Base-by-base conservation (phyloP, 2,329 filamentous ascomycete genomes). In the Xylariaceae sp. region DNA sequence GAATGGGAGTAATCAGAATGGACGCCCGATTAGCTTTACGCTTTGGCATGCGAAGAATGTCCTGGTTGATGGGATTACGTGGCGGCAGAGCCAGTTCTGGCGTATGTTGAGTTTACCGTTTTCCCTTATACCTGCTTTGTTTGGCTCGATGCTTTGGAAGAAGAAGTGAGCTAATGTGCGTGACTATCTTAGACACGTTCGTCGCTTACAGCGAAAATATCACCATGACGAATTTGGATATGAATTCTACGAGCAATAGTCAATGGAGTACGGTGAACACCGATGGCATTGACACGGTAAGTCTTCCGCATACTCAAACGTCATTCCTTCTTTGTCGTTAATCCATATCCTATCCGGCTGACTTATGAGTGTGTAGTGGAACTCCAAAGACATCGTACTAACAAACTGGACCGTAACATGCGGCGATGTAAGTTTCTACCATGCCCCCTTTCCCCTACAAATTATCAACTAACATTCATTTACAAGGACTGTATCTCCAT, bases 141-240 rank as follows among this genome's bases (percentile, higher is more conserved):
- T 28, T 4, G 22, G 7, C 22, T 28, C 22, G 22, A 7, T 28
- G 22, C 7, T 7, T 48, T 42, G 12, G 38, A 28, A 3, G 14
- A 6, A 9, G 19, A 31, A 11, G 1, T 16, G 11, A 38, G 22
- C 50, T 53, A 33, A 53, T 40, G 9, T 17, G 19, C 2, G 9
- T n/a, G n/a, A n/a, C n/a, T n/a, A 6, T 14, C 19, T 1, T 46
- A 64, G 62, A 66, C 31, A 66, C 63, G 5, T 66, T 66, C 54
- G 55, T 66, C n/a, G 74, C 74, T 16, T 66, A 78, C 52, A 75
- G 71, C 40, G 67, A 75, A 55, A 78, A 79, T 52, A 69, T 79
- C 48, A 77, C 75, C 11, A 75, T 80, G 69, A 77, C 74, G 10
- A 79, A 79, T 53, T 65, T 79, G n/a, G 75, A 76, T 47, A 77